These are phyloP conservation scores for Darksidea phi DNA, from an alignment of 495 filamentous ascomycete genomes.

Conservation along the genomic window DNA sequence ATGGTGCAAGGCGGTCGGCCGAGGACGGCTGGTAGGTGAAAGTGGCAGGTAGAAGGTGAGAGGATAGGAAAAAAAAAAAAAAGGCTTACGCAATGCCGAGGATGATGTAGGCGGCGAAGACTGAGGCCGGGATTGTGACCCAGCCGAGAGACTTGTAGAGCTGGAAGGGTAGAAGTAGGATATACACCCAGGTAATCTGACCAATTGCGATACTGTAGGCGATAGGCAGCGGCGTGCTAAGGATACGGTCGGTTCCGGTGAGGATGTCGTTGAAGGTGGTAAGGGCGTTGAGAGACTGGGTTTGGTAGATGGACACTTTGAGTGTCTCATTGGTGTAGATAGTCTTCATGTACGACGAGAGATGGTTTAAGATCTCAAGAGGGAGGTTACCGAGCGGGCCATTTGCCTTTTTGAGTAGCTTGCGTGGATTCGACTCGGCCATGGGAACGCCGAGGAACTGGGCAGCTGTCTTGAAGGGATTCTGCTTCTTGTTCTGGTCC, in stretches of 20 bases:
- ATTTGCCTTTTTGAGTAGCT: conserved; percentile 35
- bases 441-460: conserved; percentile 38
- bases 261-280: conserved; percentile 68
- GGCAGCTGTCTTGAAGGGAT: conserved; percentile 23
- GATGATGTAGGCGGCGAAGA: conserved; percentile 80
- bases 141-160: conserved; percentile 61
- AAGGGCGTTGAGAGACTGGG: conserved; percentile 40
- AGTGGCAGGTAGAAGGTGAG: too few relatives aligned
- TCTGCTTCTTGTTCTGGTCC: conserved; percentile 49
- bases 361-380: conserved; percentile 39
- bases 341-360: conserved; percentile 37
- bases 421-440: conserved; percentile 38
- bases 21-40: too few relatives aligned
- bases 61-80: too few relatives aligned
- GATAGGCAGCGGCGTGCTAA: conserved; percentile 79
- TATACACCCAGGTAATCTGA: conserved; percentile 87
- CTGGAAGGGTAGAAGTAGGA: conserved; percentile 82
- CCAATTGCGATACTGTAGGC: conserved; percentile 83
- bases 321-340: conserved; percentile 54
- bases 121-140: conserved; percentile 81
- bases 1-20: neutral
- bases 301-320: conserved; percentile 41
- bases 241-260: conserved; percentile 73
- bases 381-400: conserved; percentile 41
- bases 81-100: conserved; percentile 70